Evolutionary conservation across 495 filamentous ascomycete genomes (phyloP), one percentile per base, ranked within the genome.

Genomic region (Hypoxylon trugodes): DNA sequence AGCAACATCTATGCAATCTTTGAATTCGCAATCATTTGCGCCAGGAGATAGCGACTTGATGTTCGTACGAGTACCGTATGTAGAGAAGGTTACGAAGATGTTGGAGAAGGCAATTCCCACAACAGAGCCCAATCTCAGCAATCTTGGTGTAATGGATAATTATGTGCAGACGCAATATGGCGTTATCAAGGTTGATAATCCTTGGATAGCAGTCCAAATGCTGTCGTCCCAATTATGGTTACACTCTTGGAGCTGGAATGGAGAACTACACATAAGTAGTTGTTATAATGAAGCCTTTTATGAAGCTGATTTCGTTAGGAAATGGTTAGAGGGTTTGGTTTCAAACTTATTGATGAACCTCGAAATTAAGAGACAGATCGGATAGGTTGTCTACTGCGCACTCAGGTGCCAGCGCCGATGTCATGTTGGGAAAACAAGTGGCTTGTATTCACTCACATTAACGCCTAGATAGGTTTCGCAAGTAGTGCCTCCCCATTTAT

Each of bases 251-350:
- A 58, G 42, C 13, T 58, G 54, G 54, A n/a, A 32, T 6, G 42
- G 42, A 12, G 12, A 19, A 16, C 6, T 58, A 13, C 54, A 24
- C 4, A 9, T 58, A 2, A 58, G 54, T 21, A 24, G 47, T 25
- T 48, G 42, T 18, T 58, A 58, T 22, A 58, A 58, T 16, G 43
- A 47, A 18, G 41, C 54, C 2, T 58, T 47, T 12, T 58, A 58
- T 8, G 2, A 58, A 15, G 30, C 9, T 4, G n/a, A n/a, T 1
- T 48, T 58, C 18, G 54, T 58, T 16, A 25, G 40, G 35, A 7
- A 12, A 6, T 58, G 54, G 54, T 8, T 48, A 13, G 19, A 22
- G 21, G 18, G 10, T 3, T 3, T 58, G 16, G 32, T 26, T 16
- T 8, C 4, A 7, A 56, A 30, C 52, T 37, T 45, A 16, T 25